These are phyloP conservation scores for Phallus indusiatus DNA, from an alignment of 768 basidiomycete species.

Conservation along the genomic window DNA sequence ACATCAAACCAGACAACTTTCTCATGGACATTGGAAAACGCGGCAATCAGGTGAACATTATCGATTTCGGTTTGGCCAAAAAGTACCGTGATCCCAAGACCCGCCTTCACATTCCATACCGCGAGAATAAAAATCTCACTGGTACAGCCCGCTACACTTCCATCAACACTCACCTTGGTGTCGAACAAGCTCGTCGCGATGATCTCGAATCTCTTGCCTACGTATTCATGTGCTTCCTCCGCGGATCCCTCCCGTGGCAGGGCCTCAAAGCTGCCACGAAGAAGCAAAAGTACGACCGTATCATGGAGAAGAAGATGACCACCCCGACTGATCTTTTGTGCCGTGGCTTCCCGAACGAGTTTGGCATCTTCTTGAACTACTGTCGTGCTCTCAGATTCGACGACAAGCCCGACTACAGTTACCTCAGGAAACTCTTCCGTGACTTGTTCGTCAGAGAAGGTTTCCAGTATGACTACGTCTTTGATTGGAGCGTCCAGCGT, in stretches of 20 bases:
- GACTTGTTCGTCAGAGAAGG: constrained; percentile 96
- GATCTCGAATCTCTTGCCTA: too few species aligned
- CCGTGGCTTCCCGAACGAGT: constrained; percentile 99
- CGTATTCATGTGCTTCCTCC: too few species aligned
- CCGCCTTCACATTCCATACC: too few species aligned
- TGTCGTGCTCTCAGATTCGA: constrained; percentile 98
- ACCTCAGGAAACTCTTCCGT: constrained; percentile 98
- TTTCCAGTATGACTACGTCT: constrained; percentile 99
- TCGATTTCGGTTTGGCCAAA: too few species aligned
- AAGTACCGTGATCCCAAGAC: too few species aligned
- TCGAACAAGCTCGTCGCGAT: constrained; percentile 96
- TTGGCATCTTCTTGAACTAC: constrained; percentile 98
- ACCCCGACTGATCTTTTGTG: constrained; percentile 94
- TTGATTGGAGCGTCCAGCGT: constrained; percentile 94
- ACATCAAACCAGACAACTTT: too few species aligned
- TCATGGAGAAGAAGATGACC: constrained; percentile 99
- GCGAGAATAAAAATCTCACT: too few species aligned
- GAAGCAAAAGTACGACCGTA: constrained; percentile 98
- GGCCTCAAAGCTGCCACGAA: too few species aligned
- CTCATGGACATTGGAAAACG: too few species aligned
- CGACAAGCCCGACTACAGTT: constrained; percentile 99
- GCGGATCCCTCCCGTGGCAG: too few species aligned
- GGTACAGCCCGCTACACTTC: too few species aligned
- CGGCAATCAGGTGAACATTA: too few species aligned
- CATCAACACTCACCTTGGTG: constrained; percentile 98